Conservation (phyloP, 176 grass and related monocot species). For the Zizania latifolia region DNA sequence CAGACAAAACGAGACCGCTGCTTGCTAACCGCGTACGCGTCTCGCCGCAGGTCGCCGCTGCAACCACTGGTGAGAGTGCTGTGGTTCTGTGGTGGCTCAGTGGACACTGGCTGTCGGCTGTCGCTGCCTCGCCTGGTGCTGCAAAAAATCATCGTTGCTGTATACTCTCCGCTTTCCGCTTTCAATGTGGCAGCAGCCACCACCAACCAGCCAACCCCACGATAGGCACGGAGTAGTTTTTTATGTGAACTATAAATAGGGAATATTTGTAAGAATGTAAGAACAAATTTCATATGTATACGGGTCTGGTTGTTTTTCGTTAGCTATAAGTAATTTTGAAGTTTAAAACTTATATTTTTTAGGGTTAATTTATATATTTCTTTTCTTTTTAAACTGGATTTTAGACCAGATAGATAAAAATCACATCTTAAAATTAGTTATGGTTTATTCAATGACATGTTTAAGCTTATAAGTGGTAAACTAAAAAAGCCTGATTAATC, state of each 20-base stretch:
- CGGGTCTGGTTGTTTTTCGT: no score
- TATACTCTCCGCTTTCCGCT: neutral
- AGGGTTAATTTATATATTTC: no score
- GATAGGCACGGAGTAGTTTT: neutral
- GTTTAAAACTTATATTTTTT: no score
- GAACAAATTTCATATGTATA: no score
- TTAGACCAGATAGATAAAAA: no score
- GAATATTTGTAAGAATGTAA: neutral
- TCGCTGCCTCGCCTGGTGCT: neutral
- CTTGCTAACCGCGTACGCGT: constrained; percentile 14
- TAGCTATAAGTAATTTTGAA: no score
- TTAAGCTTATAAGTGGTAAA: no score
- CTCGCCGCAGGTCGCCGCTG: neutral
- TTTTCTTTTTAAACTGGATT: no score
- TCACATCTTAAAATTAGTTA: no score
- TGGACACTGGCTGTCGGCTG: neutral
- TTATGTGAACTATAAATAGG: no score
- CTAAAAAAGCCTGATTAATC: no score
- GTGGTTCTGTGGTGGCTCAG: neutral
- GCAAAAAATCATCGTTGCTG: neutral
- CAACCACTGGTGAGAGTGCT: neutral
- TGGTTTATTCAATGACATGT: no score
- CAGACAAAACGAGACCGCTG: neutral
- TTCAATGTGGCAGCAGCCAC: neutral
- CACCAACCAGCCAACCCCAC: neutral